Evolutionary conservation across 805 yeast species (phyloP), one percentile per base, ranked within the genome.

Genomic region (Isabelozyma heimii): DNA sequence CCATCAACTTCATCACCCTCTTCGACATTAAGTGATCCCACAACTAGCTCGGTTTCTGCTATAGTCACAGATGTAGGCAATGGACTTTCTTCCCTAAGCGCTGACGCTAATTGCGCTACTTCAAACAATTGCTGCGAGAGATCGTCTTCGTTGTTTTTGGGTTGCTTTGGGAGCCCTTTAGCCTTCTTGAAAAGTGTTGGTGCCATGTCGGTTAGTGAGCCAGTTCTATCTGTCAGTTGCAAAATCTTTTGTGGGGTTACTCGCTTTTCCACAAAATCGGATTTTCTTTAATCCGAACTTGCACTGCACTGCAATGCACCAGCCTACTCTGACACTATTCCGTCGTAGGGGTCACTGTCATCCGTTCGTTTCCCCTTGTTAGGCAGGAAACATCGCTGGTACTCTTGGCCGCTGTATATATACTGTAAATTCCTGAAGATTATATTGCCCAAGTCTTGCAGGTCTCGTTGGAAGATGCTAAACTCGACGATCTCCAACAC

Each of bases 391-490:
- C 20, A 14, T 6, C 13, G n/a, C n/a, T 40, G 15, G 27, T 40
- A 40, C 17, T 20, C 14, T 3, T 16, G 42, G 3, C 17, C 26
- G 17, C 3, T 5, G 17, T 40, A 40, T 17, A 40, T n/a, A 20
- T 40, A 40, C 27, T 40, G 15, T 30, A 30, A 13, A 30, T 39
- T 27, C 39, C 7, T 44, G 40, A 10, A 8, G 30, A 24, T 39
- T 44, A 20, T 13, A n/a, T 40, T 20, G 13, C 13, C 43, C 46
- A n/a, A 20, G 35, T 37, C 47, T 42, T 60, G 50, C 47, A 63
- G 70, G 47, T 72, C 73, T 43, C 72, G 54, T 45, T 61, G 65
- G 41, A 68, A 69, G 15, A 71, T 52, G 1, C 60, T 62, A 24
- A 73, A 58, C 13, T 63, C 68, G 4, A 47, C 28, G 2, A 73